These are phyloP conservation scores for Fusarium oligoseptatum DNA, from an alignment of 2,329 filamentous ascomycete genomes.

Conservation along the genomic window DNA sequence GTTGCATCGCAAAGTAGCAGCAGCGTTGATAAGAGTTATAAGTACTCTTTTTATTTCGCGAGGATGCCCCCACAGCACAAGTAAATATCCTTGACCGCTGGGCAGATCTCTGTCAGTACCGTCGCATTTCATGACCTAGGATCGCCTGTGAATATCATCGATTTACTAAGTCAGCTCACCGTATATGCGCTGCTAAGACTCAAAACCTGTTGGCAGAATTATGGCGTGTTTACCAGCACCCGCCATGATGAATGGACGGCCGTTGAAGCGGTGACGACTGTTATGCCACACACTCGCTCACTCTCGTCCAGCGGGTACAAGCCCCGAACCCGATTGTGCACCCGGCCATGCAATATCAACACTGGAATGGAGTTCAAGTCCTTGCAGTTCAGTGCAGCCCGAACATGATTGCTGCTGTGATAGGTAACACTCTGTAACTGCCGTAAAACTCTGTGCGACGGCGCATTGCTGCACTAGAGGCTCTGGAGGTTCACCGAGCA, in stretches of 20 bases:
- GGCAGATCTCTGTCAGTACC: slow-evolving; percentile 4
- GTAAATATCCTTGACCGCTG: slow-evolving; percentile 17
- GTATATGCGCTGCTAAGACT: neutral
- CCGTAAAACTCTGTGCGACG: slow-evolving; percentile 28
- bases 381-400: neutral
- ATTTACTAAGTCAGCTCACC: slow-evolving; percentile 2
- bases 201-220: slow-evolving; percentile 1
- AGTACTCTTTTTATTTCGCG: neutral
- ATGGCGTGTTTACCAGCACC: slow-evolving; percentile 7
- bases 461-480: slow-evolving; percentile 15
- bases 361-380: neutral
- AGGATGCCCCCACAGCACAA: neutral
- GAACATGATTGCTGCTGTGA: slow-evolving; percentile 13
- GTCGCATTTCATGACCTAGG: neutral
- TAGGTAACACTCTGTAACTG: slow-evolving; percentile 5
- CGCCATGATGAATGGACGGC: neutral
- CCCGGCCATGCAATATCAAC: neutral
- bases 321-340: neutral
- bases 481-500: slow-evolving; percentile 24
- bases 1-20: neutral
- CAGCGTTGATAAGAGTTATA: neutral
- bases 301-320: neutral
- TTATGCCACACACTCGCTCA: neutral
- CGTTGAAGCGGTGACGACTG: slow-evolving; percentile 14
- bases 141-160: neutral